These are phyloP conservation scores for Trichoderma reesei DNA, from an alignment of 495 filamentous ascomycete species.

Conservation along the genomic window DNA sequence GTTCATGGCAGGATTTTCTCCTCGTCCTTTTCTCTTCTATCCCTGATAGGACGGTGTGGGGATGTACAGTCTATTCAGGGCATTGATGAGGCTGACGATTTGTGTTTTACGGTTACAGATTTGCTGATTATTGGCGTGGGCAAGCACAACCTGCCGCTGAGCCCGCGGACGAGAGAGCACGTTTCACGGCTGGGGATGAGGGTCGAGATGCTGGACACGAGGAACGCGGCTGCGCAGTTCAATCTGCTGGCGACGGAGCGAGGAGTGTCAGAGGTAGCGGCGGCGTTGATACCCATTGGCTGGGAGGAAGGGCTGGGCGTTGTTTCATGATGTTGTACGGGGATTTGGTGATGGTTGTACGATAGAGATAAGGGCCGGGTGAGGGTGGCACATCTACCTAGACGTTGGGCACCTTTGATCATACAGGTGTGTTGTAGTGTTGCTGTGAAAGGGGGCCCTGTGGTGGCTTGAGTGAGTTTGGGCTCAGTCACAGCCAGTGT, in stretches of 20 bases:
- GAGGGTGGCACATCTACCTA: no score
- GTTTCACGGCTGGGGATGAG: constrained; percentile 74
- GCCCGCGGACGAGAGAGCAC: constrained; percentile 58
- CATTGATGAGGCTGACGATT: constrained; percentile 12
- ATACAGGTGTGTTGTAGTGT: no score
- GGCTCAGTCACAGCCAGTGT: no score
- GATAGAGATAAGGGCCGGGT: background rate
- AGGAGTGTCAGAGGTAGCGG: constrained; percentile 69
- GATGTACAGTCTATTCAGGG: background rate
- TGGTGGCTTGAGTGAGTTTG: no score
- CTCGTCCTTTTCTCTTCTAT: constrained; percentile 10
- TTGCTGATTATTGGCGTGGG: constrained; percentile 82
- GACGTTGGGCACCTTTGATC: background rate
- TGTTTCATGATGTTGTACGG: constrained; percentile 12
- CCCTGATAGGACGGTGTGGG: background rate
- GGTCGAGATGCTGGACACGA: constrained; percentile 83
- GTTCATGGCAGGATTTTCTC: no score
- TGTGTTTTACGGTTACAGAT: constrained; percentile 48
- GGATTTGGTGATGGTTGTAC: background rate
- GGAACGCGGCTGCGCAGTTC: constrained; percentile 87
- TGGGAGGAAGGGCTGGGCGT: constrained; percentile 51
- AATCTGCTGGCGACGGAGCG: constrained; percentile 80
- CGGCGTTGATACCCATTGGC: constrained; percentile 79
- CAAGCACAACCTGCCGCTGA: constrained; percentile 59
- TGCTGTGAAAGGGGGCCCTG: no score